A percentile compares a stretch with the other conserved stretches of the same genome.
Conservation (phyloP, 2,329 filamentous ascomycete genomes). For the Penicillium hordei region DNA sequence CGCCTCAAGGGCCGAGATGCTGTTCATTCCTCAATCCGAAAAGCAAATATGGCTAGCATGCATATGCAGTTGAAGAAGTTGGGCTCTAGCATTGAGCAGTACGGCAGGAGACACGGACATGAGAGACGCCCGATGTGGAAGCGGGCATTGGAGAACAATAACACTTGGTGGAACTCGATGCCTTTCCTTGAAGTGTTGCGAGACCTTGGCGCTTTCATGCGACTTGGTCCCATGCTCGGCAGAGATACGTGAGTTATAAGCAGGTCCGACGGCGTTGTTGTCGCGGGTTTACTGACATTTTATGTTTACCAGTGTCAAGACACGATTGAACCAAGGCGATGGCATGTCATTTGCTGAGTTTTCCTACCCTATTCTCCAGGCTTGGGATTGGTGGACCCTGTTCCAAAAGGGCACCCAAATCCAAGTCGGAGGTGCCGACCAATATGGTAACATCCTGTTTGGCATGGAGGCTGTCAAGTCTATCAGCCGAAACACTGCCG, state of each 20-base stretch:
- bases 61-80: conserved; percentile 58
- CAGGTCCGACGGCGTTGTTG: not conserved
- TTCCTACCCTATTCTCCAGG: conserved; percentile 87
- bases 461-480: conserved; percentile 83
- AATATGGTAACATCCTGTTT: conserved; percentile 92
- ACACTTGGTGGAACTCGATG: conserved; percentile 73
- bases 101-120: conserved; percentile 66
- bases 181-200: conserved; percentile 73
- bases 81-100: conserved; percentile 69
- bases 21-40: conserved; percentile 40
- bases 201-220: conserved; percentile 69
- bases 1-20: conserved; percentile 42
- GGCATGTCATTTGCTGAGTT: conserved; percentile 96
- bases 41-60: conserved; percentile 50
- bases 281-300: conserved; percentile 5
- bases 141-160: conserved; percentile 75
- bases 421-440: conserved; percentile 92
- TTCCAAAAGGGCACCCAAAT: conserved; percentile 72
- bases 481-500: conserved; percentile 55
- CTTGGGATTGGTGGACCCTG: conserved; percentile 94
- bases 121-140: conserved; percentile 63
- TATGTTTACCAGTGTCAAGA: conserved; percentile 64
- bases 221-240: conserved; percentile 82
- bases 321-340: conserved; percentile 77
- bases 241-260: conserved; percentile 75